A percentile compares a stretch with the other conserved stretches of the same genome.
phyloP scores from a whole-genome alignment of 2,329 filamentous ascomycete genomes.

The Phialocephala sp. region DNA sequence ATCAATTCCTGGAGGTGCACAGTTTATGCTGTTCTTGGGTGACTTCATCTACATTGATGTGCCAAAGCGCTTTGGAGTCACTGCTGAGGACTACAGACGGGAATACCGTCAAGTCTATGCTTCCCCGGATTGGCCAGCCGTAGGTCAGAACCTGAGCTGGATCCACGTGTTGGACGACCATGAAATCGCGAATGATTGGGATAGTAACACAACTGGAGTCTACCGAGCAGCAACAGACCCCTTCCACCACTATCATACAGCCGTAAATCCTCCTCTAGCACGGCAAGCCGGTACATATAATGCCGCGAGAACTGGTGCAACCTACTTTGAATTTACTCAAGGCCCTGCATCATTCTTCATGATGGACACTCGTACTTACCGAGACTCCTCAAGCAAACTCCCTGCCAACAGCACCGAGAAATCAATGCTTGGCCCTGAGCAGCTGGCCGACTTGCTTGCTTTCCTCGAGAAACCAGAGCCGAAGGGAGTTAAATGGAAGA shows the following conservation, averaged over 20 bases:
- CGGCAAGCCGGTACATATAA: slow-evolving; percentile 52
- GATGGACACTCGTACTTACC: slow-evolving; percentile 88
- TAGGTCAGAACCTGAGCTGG: slow-evolving; percentile 86
- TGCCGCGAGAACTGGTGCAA: slow-evolving; percentile 59
- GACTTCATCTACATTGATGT: slow-evolving; percentile 95
- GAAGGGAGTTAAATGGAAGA: slow-evolving; percentile 86
- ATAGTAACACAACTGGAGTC: slow-evolving; percentile 77
- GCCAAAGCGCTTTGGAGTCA: slow-evolving; percentile 75
- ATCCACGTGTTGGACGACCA: slow-evolving; percentile 97
- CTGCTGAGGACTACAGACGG: slow-evolving; percentile 78
- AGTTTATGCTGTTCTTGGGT: slow-evolving; percentile 82
- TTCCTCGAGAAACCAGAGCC: slow-evolving; percentile 79
- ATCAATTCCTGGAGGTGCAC: slow-evolving; percentile 64
- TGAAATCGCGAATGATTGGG: slow-evolving; percentile 95
- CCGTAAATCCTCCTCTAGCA: slow-evolving; percentile 78
- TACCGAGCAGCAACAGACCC: slow-evolving; percentile 61
- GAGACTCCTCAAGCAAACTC: slow-evolving; percentile 67
- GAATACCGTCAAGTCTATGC: slow-evolving; percentile 97
- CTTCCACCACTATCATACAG: slow-evolving; percentile 84
- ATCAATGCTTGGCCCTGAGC: slow-evolving; percentile 83
- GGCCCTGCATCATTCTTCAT: slow-evolving; percentile 95
- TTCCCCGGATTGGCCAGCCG: slow-evolving; percentile 85
- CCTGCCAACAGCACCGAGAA: slow-evolving; percentile 69
- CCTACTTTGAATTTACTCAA: slow-evolving; percentile 88
- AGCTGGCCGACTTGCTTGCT: slow-evolving; percentile 78